These are phyloP conservation scores for Venturia carpophila DNA, from an alignment of 2,329 filamentous ascomycete genomes.

Conservation along the genomic window DNA sequence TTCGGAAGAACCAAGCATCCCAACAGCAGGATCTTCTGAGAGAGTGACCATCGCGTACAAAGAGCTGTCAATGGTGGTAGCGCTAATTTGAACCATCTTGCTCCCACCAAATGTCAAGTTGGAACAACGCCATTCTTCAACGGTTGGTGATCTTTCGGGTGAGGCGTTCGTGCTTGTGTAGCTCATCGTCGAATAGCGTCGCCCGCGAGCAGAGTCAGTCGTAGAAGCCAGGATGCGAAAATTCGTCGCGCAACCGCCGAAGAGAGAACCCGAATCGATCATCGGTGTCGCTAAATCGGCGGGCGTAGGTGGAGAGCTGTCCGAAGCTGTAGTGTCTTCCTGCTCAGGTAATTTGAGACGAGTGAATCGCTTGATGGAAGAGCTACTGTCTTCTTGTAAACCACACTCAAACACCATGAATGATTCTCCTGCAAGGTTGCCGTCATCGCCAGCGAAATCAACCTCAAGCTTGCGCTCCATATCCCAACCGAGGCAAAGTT, in stretches of 20 bases:
- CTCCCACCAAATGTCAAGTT: slow-evolving; percentile 54
- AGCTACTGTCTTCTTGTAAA: slow-evolving; percentile 49
- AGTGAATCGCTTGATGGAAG: slow-evolving; percentile 51
- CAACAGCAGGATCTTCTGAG: slow-evolving; percentile 69
- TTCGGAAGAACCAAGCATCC: slow-evolving; percentile 47
- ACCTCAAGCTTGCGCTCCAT: slow-evolving; percentile 81
- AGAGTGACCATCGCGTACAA: slow-evolving; percentile 61
- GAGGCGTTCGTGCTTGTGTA: slow-evolving; percentile 27
- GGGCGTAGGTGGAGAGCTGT: slow-evolving; percentile 11
- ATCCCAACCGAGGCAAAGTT: slow-evolving; percentile 77
- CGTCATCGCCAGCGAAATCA: slow-evolving; percentile 79
- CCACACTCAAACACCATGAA: slow-evolving; percentile 69
- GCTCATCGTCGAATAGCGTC: slow-evolving; percentile 24
- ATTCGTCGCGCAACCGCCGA: slow-evolving; percentile 1
- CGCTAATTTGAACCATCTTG: slow-evolving; percentile 55
- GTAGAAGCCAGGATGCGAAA: background rate
- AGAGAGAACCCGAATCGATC: slow-evolving; percentile 11
- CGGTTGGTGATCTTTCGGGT: slow-evolving; percentile 28
- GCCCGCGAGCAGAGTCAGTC: slow-evolving; percentile 23
- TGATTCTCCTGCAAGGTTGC: slow-evolving; percentile 65
- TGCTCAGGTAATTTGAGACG: slow-evolving; percentile 39
- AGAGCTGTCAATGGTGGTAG: slow-evolving; percentile 66
- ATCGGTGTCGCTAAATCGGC: background rate
- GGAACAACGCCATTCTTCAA: slow-evolving; percentile 61
- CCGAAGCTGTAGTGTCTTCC: slow-evolving; percentile 11